Evolutionary conservation across 163 green algal genomes (phyloP), one percentile per base, ranked within the genome.

Genomic region (Botryococcus braunii): DNA sequence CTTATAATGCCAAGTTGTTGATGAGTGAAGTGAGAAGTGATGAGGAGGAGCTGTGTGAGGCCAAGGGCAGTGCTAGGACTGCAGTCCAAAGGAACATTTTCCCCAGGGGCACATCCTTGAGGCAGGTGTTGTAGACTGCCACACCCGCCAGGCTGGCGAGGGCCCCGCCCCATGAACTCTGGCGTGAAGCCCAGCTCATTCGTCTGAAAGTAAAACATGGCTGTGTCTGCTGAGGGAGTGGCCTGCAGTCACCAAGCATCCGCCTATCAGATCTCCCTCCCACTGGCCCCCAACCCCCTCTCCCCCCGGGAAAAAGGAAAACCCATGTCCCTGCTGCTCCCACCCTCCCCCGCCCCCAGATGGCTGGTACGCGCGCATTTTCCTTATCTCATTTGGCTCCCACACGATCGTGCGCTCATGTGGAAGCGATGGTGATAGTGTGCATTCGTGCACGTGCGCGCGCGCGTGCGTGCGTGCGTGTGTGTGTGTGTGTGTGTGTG

Each of bases 121-220:
- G 74, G n/a, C 49, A 69, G 13, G 68, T 76, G 68, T 92, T 92
- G 81, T 88, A 95, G 4, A 87, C 32, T 8, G 56, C 80, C 25
- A 91, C 82, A 1, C 81, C 78, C 48, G 60, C 79, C 31, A 97
- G 79, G 27, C 69, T 80, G 8, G 91, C 86, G 4, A 95, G 61
- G 6, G 72, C 73, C 86, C 6, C 81, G 71, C 27, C 91, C 91
- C 21, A 97, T 77, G 72, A 97, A 97, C 76, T 96, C 90, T 2
- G 91, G 79, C 1, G 72, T 81, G 74, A 97, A 97, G 55, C 82
- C 73, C 46, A 97, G 79, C 69, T 89, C 27, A 35, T 95, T 94
- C 38, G 92, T 99, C 68, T 96, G 83, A 77, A 90, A 96, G 72
- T 86, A 96, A 46, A 95, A 90, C 81, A 96, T 89, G 27, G 88